Conservation (phyloP, 805 yeast species). For the Sporopachydermia lactativora region DNA sequence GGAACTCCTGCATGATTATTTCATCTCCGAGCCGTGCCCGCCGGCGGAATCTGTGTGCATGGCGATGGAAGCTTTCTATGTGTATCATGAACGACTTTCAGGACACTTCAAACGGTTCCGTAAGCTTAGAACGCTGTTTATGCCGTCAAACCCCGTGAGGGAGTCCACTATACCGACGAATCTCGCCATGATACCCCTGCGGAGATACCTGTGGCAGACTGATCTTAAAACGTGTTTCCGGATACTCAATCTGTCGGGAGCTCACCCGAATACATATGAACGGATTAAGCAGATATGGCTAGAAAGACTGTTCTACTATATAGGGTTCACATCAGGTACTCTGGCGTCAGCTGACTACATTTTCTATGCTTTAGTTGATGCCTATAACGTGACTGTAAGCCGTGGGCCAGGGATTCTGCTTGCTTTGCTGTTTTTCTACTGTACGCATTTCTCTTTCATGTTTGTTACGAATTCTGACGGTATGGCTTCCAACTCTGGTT, state of each 20-base stretch:
- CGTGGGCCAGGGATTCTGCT: constrained; percentile 27
- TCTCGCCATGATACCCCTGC: constrained; percentile 46
- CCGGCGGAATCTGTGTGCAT: not conserved
- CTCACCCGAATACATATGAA: constrained; percentile 34
- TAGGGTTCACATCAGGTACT: not conserved
- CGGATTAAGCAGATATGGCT: constrained; percentile 21
- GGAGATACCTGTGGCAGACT: constrained; percentile 43
- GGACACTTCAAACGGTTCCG: not conserved
- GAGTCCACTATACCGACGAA: constrained; percentile 20
- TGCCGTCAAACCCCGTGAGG: constrained; percentile 1
- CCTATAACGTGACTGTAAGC: constrained; percentile 18
- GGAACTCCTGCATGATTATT: not conserved
- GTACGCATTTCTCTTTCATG: constrained; percentile 32
- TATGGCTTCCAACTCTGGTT: constrained; percentile 37
- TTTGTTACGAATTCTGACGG: constrained; percentile 32
- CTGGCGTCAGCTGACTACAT: constrained; percentile 1
- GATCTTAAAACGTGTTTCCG: constrained; percentile 42
- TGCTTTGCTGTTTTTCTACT: constrained; percentile 35
- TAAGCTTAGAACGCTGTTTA: not conserved
- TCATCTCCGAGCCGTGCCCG: not conserved
- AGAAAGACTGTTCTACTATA: constrained; percentile 4
- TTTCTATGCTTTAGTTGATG: constrained; percentile 15
- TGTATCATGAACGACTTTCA: not conserved
- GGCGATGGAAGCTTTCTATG: constrained; percentile 1
- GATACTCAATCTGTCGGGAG: constrained; percentile 48